Percentiles rank a stretch among this genome's conserved stretches.
Conservation (phyloP, 1,284 basidiomycete genomes). For the Ceratobasidium sp. region DNA sequence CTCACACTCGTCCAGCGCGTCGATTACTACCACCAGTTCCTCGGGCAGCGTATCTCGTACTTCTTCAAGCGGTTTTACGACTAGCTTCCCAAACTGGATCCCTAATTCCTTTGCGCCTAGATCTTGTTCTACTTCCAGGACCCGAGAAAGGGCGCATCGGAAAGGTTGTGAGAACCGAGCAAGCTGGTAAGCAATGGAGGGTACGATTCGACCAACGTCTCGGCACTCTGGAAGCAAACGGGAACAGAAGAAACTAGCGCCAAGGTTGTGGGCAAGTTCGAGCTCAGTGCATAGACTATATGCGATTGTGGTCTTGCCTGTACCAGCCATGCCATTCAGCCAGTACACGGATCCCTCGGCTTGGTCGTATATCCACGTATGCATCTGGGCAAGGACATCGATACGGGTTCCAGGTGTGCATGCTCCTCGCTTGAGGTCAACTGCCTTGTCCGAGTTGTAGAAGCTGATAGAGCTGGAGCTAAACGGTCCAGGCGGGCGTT, state of each 20-base stretch:
- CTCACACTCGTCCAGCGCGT: conserved; percentile 1
- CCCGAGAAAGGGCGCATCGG: neutral
- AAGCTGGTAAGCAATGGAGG: neutral
- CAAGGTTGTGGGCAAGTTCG: neutral
- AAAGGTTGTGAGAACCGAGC: neutral
- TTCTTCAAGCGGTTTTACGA: neutral
- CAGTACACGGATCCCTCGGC: neutral
- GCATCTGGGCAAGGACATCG: neutral
- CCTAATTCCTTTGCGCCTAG: no score
- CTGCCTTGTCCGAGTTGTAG: neutral
- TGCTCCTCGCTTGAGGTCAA: neutral
- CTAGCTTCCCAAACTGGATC: neutral
- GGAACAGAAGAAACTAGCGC: conserved; percentile 4
- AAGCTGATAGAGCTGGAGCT: neutral
- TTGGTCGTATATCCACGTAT: neutral
- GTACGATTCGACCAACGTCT: neutral
- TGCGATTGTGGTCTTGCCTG: neutral
- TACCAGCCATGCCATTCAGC: neutral
- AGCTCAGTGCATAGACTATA: neutral
- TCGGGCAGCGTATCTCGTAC: neutral
- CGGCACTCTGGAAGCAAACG: neutral
- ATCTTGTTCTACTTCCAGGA: neutral
- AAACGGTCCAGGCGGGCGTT: neutral
- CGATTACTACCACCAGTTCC: neutral
- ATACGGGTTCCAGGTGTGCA: neutral